Evolutionary conservation across 257 asterid genomes (phyloP).

Genomic region (Forsythia suspensa): DNA sequence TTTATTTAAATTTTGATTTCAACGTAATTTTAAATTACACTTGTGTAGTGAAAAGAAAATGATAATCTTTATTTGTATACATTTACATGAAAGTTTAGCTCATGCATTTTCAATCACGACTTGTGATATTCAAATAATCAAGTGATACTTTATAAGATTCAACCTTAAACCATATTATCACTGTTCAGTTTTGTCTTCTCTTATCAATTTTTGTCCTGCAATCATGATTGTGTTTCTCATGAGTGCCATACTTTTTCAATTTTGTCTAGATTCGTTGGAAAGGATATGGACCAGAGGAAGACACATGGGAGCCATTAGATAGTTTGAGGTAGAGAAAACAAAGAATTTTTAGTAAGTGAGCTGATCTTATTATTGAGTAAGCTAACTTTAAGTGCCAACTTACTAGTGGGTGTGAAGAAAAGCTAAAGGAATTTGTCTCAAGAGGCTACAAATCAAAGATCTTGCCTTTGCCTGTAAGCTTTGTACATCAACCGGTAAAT

Average conservation of each 20-base stretch:
- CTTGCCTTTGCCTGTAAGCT: constrained; percentile 83
- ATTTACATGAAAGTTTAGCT: too few relatives aligned
- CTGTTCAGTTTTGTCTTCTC: not conserved
- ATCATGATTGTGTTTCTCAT: not conserved
- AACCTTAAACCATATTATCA: not conserved
- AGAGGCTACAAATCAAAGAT: constrained; percentile 44
- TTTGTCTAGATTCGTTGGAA: constrained; percentile 65
- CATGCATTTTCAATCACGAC: too few relatives aligned
- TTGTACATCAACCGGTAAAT: not conserved
- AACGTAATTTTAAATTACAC: too few relatives aligned
- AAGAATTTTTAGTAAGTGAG: not conserved
- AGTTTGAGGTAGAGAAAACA: constrained; percentile 51
- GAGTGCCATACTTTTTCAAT: not conserved
- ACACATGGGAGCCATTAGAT: constrained; percentile 86
- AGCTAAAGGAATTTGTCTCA: constrained; percentile 60
- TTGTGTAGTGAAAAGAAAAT: too few relatives aligned
- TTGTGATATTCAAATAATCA: not conserved
- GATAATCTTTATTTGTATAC: too few relatives aligned
- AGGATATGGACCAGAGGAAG: constrained; percentile 67
- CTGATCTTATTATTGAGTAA: not conserved
- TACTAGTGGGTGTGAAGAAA: constrained; percentile 57
- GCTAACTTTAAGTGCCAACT: not conserved
- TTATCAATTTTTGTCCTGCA: not conserved
- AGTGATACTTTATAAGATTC: not conserved
- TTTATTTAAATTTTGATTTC: too few relatives aligned